Evolutionary conservation across 1,284 basidiomycete species (phyloP), one percentile per base, ranked within the genome.

Genomic region (Leucoagaricus sp.): DNA sequence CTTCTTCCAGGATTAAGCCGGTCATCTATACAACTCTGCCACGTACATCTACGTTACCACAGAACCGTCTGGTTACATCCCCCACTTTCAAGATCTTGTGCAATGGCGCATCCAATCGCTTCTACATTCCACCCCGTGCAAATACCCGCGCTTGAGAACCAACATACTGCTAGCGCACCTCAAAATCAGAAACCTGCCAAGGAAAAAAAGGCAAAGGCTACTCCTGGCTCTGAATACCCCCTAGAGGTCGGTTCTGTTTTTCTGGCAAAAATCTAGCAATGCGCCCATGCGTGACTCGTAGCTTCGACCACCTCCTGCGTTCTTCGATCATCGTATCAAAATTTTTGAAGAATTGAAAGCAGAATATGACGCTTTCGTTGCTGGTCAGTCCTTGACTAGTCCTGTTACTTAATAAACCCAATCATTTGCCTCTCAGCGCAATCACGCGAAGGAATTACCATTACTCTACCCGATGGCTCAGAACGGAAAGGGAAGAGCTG

Each of bases 301-400:
- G 90, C 76, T 96, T 53, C 81, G 86, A 73, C 95, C 96, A 23
- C 83, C 80, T 17, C 95, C 96, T 17, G 87, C 82, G 53, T 98
- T 88, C 81, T 91, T 98, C 74, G 89, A 90, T 66, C 88, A 92
- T 71, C 87, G 96, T 58, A 86, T 98, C 73, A 86, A 88, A 70
- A 86, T 98, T 66, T 99, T 95, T 67, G 92, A 98, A 53, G 81
- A 91, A 70, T 79, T 96, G 64, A 96, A 96, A 75, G 85, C 82
- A 15, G 90, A 97, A 74, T 84, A 96, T 67, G 91, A 93, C 67
- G 86, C 86, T 51, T 89, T 84, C 69, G 81, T 94, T 3, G 87
- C 90, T 72, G 79, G 93, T 93, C 61, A 59, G 73, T 63, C 25
- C 19, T 57, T 25, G 26, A 29, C 15, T 15, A 19, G 34, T 26